Conservation (phyloP, 1,139 yeast species). For the Saccharomyces uvarum region DNA sequence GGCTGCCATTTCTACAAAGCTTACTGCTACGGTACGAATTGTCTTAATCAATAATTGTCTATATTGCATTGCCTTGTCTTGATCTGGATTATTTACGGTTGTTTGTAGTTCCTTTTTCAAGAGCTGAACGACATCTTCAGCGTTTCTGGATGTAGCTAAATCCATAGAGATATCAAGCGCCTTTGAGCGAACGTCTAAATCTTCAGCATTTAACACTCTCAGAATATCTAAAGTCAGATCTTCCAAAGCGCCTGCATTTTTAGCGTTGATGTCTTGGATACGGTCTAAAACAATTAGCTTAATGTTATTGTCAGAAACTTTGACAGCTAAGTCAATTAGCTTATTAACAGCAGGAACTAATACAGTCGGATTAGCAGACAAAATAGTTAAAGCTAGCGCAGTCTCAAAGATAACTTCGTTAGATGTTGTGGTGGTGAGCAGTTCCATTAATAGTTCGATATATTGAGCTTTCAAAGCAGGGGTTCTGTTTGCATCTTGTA, state of each 20-base stretch:
- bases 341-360: constrained; percentile 72
- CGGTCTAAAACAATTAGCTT: constrained; percentile 87
- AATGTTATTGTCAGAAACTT: constrained; percentile 88
- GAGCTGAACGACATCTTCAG: constrained; percentile 85
- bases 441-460: constrained; percentile 61
- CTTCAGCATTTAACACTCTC: constrained; percentile 79
- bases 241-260: constrained; percentile 77
- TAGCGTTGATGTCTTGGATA: constrained; percentile 64
- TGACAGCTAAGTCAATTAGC: constrained; percentile 80
- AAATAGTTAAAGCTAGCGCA: constrained; percentile 70
- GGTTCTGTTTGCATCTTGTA: constrained; percentile 64
- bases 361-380: constrained; percentile 62
- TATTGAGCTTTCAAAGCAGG: constrained; percentile 65
- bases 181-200: constrained; percentile 81
- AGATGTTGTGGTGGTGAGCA: constrained; percentile 60
- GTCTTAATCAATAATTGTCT: constrained; percentile 83
- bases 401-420: constrained; percentile 88
- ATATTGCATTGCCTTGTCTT: constrained; percentile 74
- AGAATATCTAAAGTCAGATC: constrained; percentile 81
- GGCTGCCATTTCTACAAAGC: constrained; percentile 85
- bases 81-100: constrained; percentile 50
- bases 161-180: constrained; percentile 77
- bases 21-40: constrained; percentile 82
- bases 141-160: constrained; percentile 79
- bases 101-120: constrained; percentile 84